These are phyloP conservation scores for Pseudopyrenochaeta lycopersici DNA, from an alignment of 2,329 filamentous ascomycete genomes.

Conservation along the genomic window DNA sequence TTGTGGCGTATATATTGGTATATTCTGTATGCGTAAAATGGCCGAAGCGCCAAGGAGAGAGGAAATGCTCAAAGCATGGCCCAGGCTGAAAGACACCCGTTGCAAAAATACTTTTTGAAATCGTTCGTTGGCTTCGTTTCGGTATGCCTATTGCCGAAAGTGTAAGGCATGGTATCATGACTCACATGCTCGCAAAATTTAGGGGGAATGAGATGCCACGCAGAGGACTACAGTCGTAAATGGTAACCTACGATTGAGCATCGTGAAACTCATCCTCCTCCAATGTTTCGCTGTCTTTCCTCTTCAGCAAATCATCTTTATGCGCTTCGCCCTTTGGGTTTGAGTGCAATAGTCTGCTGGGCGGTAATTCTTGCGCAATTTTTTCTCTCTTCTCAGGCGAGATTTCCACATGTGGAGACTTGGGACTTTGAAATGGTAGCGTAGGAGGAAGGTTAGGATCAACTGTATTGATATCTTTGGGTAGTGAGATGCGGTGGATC, in stretches of 20 bases:
- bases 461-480: constrained; percentile 10
- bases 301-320: constrained; percentile 30
- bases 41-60: background rate
- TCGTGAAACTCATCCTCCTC: constrained; percentile 59
- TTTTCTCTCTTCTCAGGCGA: constrained; percentile 14
- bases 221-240: background rate
- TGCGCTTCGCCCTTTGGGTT: constrained; percentile 28
- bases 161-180: background rate
- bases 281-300: constrained; percentile 54
- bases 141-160: constrained; percentile 5
- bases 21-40: background rate
- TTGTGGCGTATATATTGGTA: background rate
- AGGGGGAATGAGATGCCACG: background rate
- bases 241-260: constrained; percentile 48
- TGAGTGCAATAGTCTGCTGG: constrained; percentile 38
- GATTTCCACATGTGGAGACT: constrained; percentile 9
- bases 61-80: constrained; percentile 7
- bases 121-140: constrained; percentile 5
- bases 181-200: background rate
- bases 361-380: constrained; percentile 30
- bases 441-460: constrained; percentile 10
- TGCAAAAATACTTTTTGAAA: constrained; percentile 2
- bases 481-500: constrained; percentile 29
- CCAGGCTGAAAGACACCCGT: constrained; percentile 27
- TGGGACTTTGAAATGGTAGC: constrained; percentile 13